Evolutionary conservation across 768 basidiomycete genomes (phyloP).

Genomic region (Holtermannia corniformis): DNA sequence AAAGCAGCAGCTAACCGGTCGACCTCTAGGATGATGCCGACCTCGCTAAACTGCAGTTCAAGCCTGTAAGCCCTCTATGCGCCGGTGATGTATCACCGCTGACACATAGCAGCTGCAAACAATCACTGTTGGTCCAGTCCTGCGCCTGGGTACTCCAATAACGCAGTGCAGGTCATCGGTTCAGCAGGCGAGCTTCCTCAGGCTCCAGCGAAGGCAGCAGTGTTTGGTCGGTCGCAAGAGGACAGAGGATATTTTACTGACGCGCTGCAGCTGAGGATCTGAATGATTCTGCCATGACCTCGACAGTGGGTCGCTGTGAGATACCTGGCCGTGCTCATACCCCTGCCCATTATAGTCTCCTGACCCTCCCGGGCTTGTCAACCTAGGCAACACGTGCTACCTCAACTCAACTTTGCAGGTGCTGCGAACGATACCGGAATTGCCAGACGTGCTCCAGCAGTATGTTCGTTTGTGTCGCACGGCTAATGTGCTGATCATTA

Average conservation of each 20-base stretch:
- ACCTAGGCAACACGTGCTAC: constrained; percentile 90
- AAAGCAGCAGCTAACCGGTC: not conserved
- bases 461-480: no score
- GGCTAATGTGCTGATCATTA: not conserved
- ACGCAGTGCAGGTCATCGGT: constrained; percentile 55
- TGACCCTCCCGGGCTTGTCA: constrained; percentile 33
- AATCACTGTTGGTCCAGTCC: not conserved
- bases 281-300: constrained; percentile 68
- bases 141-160: no score
- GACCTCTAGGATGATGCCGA: constrained; percentile 68
- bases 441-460: constrained; percentile 61
- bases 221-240: constrained; percentile 54
- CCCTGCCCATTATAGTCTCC: constrained; percentile 12
- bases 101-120: constrained; percentile 30
- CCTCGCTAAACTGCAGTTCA: constrained; percentile 73
- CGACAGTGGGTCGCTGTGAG: constrained; percentile 51
- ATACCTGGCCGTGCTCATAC: not conserved
- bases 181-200: constrained; percentile 85
- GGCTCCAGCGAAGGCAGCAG: constrained; percentile 64
- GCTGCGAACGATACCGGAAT: constrained; percentile 83
- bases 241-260: not conserved
- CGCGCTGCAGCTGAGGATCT: constrained; percentile 53
- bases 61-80: constrained; percentile 49
- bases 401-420: constrained; percentile 94
- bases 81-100: not conserved